Evolutionary conservation across 306 rosid species (phyloP).

Genomic region (Datisca glomerata): DNA sequence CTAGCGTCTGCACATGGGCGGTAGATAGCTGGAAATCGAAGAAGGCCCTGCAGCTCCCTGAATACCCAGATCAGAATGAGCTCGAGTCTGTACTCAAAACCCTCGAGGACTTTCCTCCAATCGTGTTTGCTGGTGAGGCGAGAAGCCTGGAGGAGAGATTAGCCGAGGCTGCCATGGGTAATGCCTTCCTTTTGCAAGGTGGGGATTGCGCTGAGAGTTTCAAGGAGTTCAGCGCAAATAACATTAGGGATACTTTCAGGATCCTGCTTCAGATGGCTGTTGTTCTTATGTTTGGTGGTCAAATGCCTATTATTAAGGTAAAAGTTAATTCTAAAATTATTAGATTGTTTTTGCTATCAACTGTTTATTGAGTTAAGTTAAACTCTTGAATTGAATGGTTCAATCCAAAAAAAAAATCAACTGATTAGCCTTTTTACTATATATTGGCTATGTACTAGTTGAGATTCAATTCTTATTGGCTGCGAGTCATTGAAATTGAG

Average conservation of each 20-base stretch:
- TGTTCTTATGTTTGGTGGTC: too few relatives aligned
- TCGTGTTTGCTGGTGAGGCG: slow-evolving; percentile 74
- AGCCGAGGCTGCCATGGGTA: slow-evolving; percentile 61
- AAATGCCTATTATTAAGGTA: slow-evolving; percentile 58
- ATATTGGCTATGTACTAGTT: not conserved
- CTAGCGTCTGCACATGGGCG: slow-evolving; percentile 26
- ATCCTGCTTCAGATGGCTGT: too few relatives aligned
- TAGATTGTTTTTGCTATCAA: too few relatives aligned
- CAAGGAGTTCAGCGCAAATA: slow-evolving; percentile 64
- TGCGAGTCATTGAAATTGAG: too few relatives aligned
- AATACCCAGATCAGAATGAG: slow-evolving; percentile 43
- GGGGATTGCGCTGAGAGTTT: too few relatives aligned
- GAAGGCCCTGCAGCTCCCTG: too few relatives aligned
- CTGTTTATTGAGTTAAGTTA: too few relatives aligned
- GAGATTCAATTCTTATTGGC: too few relatives aligned
- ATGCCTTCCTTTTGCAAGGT: slow-evolving; percentile 60
- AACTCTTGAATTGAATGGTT: too few relatives aligned
- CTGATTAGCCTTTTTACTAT: not conserved
- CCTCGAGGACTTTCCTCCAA: slow-evolving; percentile 55
- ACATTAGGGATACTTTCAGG: slow-evolving; percentile 72
- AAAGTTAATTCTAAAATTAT: too few relatives aligned
- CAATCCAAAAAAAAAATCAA: too few relatives aligned
- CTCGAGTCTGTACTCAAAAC: slow-evolving; percentile 41
- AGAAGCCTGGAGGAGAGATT: slow-evolving; percentile 56
- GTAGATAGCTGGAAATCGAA: slow-evolving; percentile 51